Evolutionary conservation across 306 rosid species (phyloP), one percentile per base, ranked within the genome.

Genomic region (Cicer bijugum): DNA sequence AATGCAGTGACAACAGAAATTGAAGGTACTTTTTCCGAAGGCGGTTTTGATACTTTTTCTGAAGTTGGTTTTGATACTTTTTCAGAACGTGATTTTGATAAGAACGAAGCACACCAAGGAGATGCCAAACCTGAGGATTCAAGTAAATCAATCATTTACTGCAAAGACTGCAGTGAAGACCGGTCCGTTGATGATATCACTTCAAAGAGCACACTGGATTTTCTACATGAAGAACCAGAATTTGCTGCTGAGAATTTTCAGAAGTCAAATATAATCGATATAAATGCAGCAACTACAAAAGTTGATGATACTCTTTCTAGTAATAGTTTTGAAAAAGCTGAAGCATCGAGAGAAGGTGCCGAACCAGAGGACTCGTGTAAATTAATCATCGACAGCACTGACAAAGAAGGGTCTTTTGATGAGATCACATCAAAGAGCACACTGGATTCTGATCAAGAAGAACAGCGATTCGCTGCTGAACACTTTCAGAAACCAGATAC

Each of bases 341-440:
- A 63, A 82, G 71, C 8, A 46, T 74, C 57, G 67, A 71, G 63
- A 20, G 82, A 81, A 62, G 82, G 63, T 73, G 63, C 77, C 66
- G 71, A 58, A 58, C 81, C 56, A 20, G 79, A 75, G 56, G 60
- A 76, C 61, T 71, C 71, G 62, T 77, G 71, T 68, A 79, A 81
- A 79, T 48, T 77, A 33, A 55, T 44, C 12, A 66, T 76, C 1
- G 56, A 43, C 53, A 9, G 62, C 60, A 55, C 67, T 44, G 68
- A 76, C 50, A 8, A 33, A 55, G 48, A 56, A 56, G 68, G n/a
- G 12, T 56, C 74, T 1, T 3, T 8, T 23, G 67, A 17, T 39
- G 92, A 82, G 75, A 67, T 78, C 74, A 75, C 84, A 42, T 81
- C 82, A 42, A 82, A 80, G 69, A 82, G 84, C 48, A 66, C 73